Evolutionary conservation across 1,139 yeast species (phyloP).

Genomic region (Geotrichum klebahnii): DNA sequence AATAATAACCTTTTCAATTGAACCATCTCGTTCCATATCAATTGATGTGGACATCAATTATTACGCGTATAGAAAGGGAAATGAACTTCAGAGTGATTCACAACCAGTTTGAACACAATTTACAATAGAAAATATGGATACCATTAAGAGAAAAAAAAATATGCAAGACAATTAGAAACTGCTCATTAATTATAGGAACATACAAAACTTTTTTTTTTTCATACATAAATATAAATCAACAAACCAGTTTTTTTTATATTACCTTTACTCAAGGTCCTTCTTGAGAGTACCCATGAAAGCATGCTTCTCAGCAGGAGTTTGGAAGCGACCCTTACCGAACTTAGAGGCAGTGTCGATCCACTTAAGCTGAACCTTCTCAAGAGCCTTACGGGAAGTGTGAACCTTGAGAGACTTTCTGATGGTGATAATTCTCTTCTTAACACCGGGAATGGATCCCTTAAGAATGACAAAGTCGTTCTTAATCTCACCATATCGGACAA

Average conservation of each 20-base stretch:
- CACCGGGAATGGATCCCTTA: constrained; percentile 99
- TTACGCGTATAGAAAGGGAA: too few relatives aligned
- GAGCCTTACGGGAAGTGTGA: constrained; percentile 96
- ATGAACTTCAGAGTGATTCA: too few relatives aligned
- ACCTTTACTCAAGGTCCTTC: constrained; percentile 61
- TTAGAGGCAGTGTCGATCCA: constrained; percentile 99
- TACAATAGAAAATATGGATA: neutral
- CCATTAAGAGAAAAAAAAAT: neutral
- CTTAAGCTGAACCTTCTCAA: constrained; percentile 93
- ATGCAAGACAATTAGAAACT: constrained; percentile 1
- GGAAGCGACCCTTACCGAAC: constrained; percentile 99
- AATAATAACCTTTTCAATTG: too few relatives aligned
- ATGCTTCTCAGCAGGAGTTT: constrained; percentile 99
- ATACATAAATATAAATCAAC: constrained; percentile 11
- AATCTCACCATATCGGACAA: constrained; percentile 98
- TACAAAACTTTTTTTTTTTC: constrained; percentile 11
- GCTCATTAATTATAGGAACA: constrained; percentile 10
- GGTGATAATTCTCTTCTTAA: constrained; percentile 98
- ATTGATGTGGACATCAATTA: too few relatives aligned
- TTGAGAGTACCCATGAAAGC: constrained; percentile 99
- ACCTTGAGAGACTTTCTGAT: constrained; percentile 97
- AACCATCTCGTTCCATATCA: too few relatives aligned
- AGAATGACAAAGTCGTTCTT: constrained; percentile 95
- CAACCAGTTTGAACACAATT: neutral
- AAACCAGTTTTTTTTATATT: constrained; percentile 4